Evolutionary conservation across 23 red algal genomes (phyloP).

Genomic region (Chondrus crispus): DNA sequence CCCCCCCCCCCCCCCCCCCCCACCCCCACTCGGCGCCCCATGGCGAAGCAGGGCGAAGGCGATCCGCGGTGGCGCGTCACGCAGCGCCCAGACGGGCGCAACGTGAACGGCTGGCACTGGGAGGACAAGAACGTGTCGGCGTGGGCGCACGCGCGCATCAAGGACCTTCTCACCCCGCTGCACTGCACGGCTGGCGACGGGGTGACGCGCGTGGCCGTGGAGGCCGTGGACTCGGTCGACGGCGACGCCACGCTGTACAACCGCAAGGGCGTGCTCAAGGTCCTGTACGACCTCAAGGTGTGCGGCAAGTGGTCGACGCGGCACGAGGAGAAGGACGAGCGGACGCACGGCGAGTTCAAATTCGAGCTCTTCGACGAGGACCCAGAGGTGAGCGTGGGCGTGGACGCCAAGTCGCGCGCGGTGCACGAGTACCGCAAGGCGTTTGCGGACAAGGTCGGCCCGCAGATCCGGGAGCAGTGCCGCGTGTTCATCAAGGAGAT

Average conservation of each 20-base stretch:
- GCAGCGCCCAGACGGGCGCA: conserved; percentile 77
- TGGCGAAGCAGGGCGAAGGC: conserved; percentile 83
- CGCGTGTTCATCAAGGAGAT: conserved; percentile 51
- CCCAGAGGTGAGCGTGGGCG: conserved; percentile 51
- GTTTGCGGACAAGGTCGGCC: conserved; percentile 22
- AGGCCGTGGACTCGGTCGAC: conserved; percentile 43
- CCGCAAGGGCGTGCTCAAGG: conserved; percentile 84
- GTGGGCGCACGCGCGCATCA: conserved; percentile 70
- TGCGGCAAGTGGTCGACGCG: conserved; percentile 52
- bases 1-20: not conserved
- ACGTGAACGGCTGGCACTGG: conserved; percentile 96
- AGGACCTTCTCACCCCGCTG: conserved; percentile 12
- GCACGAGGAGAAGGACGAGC: not conserved
- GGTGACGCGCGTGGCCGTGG: not conserved
- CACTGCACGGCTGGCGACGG: not conserved
- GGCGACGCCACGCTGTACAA: conserved; percentile 92
- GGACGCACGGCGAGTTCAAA: conserved; percentile 54
- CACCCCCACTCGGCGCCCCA: not conserved
- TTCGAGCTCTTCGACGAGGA: conserved; percentile 89
- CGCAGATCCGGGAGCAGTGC: conserved; percentile 24
- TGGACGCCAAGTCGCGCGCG: conserved; percentile 35
- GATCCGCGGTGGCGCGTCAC: conserved; percentile 88
- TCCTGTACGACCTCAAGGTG: conserved; percentile 83
- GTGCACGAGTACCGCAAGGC: not conserved
- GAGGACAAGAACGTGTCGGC: conserved; percentile 71